These are phyloP conservation scores for Sporothrix schenckii DNA, from an alignment of 2,329 filamentous ascomycete genomes.

Conservation along the genomic window DNA sequence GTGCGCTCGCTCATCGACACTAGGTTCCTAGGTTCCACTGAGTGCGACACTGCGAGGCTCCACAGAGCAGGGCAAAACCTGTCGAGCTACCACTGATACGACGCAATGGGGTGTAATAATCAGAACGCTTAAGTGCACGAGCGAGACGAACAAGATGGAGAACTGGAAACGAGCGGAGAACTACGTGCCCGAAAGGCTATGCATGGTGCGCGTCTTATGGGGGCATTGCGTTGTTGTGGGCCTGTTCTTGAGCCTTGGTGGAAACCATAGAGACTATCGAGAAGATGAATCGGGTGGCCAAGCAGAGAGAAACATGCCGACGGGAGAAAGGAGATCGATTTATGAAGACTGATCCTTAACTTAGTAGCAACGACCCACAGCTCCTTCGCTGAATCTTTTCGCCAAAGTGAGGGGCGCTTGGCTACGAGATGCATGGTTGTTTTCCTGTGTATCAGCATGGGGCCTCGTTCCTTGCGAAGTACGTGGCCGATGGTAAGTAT, in stretches of 20 bases:
- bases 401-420: conserved; percentile 9
- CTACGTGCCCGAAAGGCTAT: background rate
- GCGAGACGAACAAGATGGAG: background rate
- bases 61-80: conserved; percentile 22
- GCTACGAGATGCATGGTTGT: conserved; percentile 5
- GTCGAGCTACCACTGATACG: conserved; percentile 14
- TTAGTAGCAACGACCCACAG: background rate
- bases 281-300: conserved; percentile 1
- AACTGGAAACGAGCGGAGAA: conserved; percentile 14
- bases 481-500: background rate
- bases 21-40: conserved; percentile 1
- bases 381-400: background rate
- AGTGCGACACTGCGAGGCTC: conserved; percentile 10
- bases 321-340: background rate
- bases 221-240: conserved; percentile 15
- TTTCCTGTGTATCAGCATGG: conserved; percentile 3
- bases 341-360: background rate
- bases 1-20: conserved; percentile 6
- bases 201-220: conserved; percentile 13
- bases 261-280: too few species aligned
- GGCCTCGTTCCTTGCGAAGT: conserved; percentile 10
- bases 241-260: background rate
- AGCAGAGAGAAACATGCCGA: background rate
- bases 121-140: conserved; percentile 26
- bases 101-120: conserved; percentile 28